Conservation (phyloP, 192 early-diverging fungal genomes). For the Entophlyctis helioformis region DNA sequence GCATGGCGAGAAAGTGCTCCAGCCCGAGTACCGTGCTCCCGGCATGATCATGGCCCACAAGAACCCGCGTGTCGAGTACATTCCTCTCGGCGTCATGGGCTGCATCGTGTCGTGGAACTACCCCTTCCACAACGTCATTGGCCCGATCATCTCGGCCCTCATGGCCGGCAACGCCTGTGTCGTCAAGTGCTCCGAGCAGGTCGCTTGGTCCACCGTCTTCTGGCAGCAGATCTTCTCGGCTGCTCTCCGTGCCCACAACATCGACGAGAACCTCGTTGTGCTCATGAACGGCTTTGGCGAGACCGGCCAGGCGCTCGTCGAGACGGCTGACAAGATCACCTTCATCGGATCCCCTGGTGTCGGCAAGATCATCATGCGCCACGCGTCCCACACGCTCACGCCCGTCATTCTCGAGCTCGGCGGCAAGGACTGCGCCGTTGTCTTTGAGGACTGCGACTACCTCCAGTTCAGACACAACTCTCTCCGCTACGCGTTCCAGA, state of each 20-base stretch:
- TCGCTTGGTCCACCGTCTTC: constrained; percentile 66
- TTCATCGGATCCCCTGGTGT: constrained; percentile 81
- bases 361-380: constrained; percentile 61
- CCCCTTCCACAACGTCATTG: constrained; percentile 50
- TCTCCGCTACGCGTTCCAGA: constrained; percentile 80
- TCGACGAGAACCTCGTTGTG: constrained; percentile 64
- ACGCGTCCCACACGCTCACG: constrained; percentile 59
- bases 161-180: constrained; percentile 79
- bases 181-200: constrained; percentile 76
- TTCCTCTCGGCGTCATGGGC: constrained; percentile 69
- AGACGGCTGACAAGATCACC: constrained; percentile 43
- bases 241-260: constrained; percentile 59
- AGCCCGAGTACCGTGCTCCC: constrained; percentile 50
- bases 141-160: constrained; percentile 68
- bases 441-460: constrained; percentile 63
- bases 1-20: constrained; percentile 58
- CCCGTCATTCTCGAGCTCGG: constrained; percentile 84
- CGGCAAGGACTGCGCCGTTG: constrained; percentile 79
- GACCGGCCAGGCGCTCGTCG: constrained; percentile 62
- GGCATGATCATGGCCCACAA: constrained; percentile 69
- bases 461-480: constrained; percentile 51
- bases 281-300: constrained; percentile 73
- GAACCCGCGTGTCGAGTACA: constrained; percentile 59
- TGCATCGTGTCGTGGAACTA: constrained; percentile 85
- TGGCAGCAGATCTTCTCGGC: constrained; percentile 51